Base-by-base conservation (phyloP, 192 early-diverging fungal species). In the Linnemannia zychae region DNA sequence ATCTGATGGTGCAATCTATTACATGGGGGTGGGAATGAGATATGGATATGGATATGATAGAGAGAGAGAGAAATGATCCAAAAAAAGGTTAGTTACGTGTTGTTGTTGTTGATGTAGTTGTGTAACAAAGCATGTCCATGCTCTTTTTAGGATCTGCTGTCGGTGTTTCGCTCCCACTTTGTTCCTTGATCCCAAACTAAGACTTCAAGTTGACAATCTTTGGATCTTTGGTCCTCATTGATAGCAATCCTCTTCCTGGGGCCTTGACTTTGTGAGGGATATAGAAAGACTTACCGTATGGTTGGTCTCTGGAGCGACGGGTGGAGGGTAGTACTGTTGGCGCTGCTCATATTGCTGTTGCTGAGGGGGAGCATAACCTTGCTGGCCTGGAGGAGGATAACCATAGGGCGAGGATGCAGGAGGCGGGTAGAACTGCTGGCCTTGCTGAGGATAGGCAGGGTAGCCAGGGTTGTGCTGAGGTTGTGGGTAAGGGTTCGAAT, bases 341-440 rank as follows among this genome's bases (percentile, higher is more conserved):
- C 33, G 44, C 46, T 72, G 71, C 20, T 47, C 49, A 34, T 72
- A 48, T 13, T 77, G 68, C 22, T 80, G 79, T 22, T 83, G 71
- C 63, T 77, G 76, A 6, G 76, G 74, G 15, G 77, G 68, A 47
- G 68, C 69, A 72, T 78, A 72, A 12, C 47, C 36, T 40, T 72
- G 48, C 38, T 52, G 69, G 37, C 46, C 24, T 15, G 77, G 40
- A 11, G 38, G 60, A 34, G 69, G 24, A 47, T 48, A 53, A 44
- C 46, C 65, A 44, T 67, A 71, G 7, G 78, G 78, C 40, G 71
- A 66, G n/a, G 71, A 20, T 28, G 71, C 78, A 66, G 78, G 78
- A 31, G 78, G 74, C 3, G 74, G 68, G 57, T 82, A 82, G 18
- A 76, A 60, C 7, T 67, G 80, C 44, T 74, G 67, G 13, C 72